These are phyloP conservation scores for Daedaleopsis sinensis DNA, from an alignment of 768 basidiomycete genomes.

Conservation along the genomic window DNA sequence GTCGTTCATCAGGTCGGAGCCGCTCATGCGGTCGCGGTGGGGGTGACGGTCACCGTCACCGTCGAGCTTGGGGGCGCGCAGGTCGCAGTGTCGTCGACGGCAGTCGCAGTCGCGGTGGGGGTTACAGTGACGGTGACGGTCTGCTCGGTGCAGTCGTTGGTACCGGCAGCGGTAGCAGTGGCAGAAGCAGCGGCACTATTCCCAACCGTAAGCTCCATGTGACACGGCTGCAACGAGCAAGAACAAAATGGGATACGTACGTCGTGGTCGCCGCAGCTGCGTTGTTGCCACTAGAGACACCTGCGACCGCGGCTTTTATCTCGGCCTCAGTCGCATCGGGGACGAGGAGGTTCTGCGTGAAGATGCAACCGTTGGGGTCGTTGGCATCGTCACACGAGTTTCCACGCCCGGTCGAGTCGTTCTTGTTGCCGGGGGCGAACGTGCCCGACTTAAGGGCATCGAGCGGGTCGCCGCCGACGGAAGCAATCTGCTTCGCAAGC, in stretches of 20 bases:
- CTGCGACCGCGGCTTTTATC: slow-evolving; percentile 55
- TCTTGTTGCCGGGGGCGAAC: slow-evolving; percentile 57
- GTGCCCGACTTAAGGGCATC: slow-evolving; percentile 63
- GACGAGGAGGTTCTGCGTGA: slow-evolving; percentile 62
- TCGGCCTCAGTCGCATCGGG: slow-evolving; percentile 58
- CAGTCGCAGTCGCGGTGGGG: slow-evolving; percentile 17
- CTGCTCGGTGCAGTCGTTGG: slow-evolving; percentile 12
- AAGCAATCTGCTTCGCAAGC: slow-evolving; percentile 63
- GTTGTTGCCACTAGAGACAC: slow-evolving; percentile 13
- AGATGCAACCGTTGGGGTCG: slow-evolving; percentile 63
- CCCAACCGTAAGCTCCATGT: not conserved
- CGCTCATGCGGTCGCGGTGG: not conserved
- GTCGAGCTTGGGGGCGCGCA: slow-evolving; percentile 18
- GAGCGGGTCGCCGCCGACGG: slow-evolving; percentile 63
- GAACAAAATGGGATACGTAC: not conserved
- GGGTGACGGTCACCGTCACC: slow-evolving; percentile 16
- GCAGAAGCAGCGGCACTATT: slow-evolving; percentile 15
- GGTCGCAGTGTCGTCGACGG: slow-evolving; percentile 1
- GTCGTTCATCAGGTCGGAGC: not conserved
- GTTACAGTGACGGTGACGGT: slow-evolving; percentile 28
- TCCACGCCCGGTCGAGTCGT: slow-evolving; percentile 54
- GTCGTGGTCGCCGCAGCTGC: slow-evolving; percentile 9
- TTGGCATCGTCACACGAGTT: slow-evolving; percentile 39
- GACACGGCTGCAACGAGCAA: not conserved
- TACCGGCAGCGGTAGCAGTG: slow-evolving; percentile 23